Percentiles rank a stretch among this genome's conserved stretches.
Conservation (phyloP, 1,139 yeast species). For the Kurtzmaniella quercitrusa region DNA sequence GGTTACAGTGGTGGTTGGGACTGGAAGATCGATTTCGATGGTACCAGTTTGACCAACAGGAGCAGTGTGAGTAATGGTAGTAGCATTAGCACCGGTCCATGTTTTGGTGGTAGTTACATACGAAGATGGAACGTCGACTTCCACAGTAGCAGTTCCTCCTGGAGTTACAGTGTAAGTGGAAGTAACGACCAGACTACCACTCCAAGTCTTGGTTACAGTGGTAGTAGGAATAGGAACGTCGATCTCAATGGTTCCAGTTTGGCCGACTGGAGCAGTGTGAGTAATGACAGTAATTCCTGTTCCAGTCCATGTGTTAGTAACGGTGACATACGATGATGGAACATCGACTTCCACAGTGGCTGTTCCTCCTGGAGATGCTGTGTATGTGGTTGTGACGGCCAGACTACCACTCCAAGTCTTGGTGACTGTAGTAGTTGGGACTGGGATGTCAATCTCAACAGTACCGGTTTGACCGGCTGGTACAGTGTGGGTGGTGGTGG, state of each 20-base stretch:
- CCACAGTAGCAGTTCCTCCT: constrained; percentile 15
- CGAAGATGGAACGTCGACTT: constrained; percentile 7
- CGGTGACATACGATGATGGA: constrained; percentile 14
- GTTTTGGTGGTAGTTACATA: constrained; percentile 12
- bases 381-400: constrained; percentile 6
- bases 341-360: constrained; percentile 12
- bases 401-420: constrained; percentile 3
- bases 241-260: constrained; percentile 15
- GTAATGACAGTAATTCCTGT: constrained; percentile 16
- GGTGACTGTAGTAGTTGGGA: constrained; percentile 5
- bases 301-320: constrained; percentile 23
- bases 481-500: not conserved
- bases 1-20: constrained; percentile 11
- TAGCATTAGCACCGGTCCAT: constrained; percentile 8
- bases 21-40: constrained; percentile 13
- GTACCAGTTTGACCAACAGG: constrained; percentile 10
- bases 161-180: constrained; percentile 11
- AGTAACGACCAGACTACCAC: constrained; percentile 7
- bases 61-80: constrained; percentile 8
- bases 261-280: constrained; percentile 12
- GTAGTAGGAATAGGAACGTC: constrained; percentile 16
- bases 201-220: constrained; percentile 13
- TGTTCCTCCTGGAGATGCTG: constrained; percentile 9
- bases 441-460: constrained; percentile 3
- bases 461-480: constrained; percentile 5